Evolutionary conservation across 2,329 filamentous ascomycete species (phyloP).

Genomic region (Onygena corvina): DNA sequence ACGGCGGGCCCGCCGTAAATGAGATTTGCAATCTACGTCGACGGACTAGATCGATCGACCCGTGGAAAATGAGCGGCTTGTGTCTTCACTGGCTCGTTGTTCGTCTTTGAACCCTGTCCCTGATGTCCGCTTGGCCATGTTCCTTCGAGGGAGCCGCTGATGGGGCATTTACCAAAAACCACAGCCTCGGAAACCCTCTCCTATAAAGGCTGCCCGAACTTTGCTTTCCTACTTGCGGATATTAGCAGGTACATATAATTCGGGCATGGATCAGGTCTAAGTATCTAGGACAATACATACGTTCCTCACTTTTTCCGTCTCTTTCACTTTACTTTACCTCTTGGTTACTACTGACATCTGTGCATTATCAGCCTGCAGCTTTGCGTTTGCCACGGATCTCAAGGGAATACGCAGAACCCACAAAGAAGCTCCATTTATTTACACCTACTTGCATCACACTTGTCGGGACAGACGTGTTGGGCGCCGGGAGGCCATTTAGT

Average conservation of each 20-base stretch:
- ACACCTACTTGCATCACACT: too few species aligned
- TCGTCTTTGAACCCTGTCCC: constrained; percentile 2
- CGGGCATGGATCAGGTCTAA: constrained; percentile 3
- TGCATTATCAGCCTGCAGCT: background rate
- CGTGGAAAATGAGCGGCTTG: background rate
- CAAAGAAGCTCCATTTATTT: background rate
- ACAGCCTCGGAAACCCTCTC: background rate
- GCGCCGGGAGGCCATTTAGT: background rate
- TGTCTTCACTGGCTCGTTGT: background rate
- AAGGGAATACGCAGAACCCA: background rate
- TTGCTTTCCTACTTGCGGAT: background rate
- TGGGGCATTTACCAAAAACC: background rate
- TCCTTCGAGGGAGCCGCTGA: background rate
- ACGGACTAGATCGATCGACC: background rate
- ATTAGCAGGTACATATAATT: background rate
- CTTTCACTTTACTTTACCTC: too few species aligned
- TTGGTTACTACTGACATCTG: too few species aligned
- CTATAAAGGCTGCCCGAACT: background rate
- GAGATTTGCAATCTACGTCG: constrained; percentile 1
- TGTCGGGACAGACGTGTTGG: constrained; percentile 1
- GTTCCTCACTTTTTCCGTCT: too few species aligned
- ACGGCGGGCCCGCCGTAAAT: background rate
- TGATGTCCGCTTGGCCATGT: background rate
- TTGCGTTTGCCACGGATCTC: constrained; percentile 1
- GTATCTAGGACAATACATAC: too few species aligned